A percentile compares a stretch with the other conserved stretches of the same genome.
These are phyloP conservation scores for Penicillium sp. DNA, from an alignment of 2,329 filamentous ascomycete genomes.

Conservation along the genomic window DNA sequence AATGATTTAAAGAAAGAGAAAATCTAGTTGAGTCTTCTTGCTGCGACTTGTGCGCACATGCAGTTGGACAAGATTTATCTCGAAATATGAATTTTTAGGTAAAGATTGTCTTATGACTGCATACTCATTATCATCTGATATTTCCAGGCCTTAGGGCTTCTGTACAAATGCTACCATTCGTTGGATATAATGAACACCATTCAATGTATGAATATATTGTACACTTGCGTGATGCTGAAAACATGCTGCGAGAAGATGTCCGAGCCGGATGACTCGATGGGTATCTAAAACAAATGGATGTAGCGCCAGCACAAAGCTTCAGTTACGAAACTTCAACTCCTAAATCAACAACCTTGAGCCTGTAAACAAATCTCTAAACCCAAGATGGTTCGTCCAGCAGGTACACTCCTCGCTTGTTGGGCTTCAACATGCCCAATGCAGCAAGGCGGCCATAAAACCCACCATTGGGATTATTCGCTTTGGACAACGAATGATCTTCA, in stretches of 20 bases:
- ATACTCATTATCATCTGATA: not conserved
- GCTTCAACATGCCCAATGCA: slow-evolving; percentile 14
- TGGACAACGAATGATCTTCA: slow-evolving; percentile 12
- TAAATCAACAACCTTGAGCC: not conserved
- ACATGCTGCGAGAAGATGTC: not conserved
- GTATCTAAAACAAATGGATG: not conserved
- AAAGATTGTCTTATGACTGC: too few species aligned
- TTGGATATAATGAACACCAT: not conserved
- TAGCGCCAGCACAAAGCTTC: not conserved
- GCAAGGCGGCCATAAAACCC: slow-evolving; percentile 21
- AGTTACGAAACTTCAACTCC: not conserved
- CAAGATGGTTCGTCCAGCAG: slow-evolving; percentile 16
- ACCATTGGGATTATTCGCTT: slow-evolving; percentile 11
- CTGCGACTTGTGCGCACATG: not conserved
- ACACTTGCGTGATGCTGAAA: not conserved
- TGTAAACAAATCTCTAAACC: not conserved
- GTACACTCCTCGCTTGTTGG: slow-evolving; percentile 5
- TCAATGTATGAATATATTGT: not conserved
- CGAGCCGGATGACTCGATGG: not conserved
- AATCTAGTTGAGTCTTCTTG: slow-evolving; percentile 23
- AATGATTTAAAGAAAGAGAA: slow-evolving; percentile 76
- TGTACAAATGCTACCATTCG: not conserved
- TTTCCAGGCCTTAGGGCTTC: not conserved
- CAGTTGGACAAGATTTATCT: not conserved
- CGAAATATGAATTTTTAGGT: not conserved